Base-by-base conservation (phyloP, 768 basidiomycete genomes). In the Amanita jacksonii region DNA sequence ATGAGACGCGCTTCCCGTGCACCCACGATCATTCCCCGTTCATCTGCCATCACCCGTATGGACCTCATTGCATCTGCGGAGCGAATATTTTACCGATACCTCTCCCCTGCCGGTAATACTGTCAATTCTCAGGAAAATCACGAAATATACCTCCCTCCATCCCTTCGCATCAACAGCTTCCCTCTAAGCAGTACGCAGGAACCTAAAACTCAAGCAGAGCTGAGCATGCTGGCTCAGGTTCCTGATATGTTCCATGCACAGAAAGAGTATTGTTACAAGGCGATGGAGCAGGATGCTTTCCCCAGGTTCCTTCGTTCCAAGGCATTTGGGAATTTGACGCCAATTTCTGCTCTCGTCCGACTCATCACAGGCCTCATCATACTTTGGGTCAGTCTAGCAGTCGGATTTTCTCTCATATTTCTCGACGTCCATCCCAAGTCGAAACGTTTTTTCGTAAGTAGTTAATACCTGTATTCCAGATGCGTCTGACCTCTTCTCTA, bases 231-330 rank as follows among this genome's bases (percentile, higher is more conserved):
- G 72, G 94, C 93, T 0, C 82, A 90, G 50, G 76, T 90, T 37
- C 96, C 96, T 10, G 96, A 99, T 60, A 85, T 98, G 69, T 98
- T 96, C 70, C 90, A 98, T 59, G 69, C 81, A 0, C 94, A 98
- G 68, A 97, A 98, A 68, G 91, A 96, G 57, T 96, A 94, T 57
- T 89, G 90, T 58, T 94, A 92, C 74, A 77, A 86, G 36, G 88
- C 89, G 0, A 91, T 97, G 82, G 92, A 96, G 56, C 89, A 93
- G 62, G 88, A 91, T 52, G 89, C 88, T 13, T 91, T 88, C 67
- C 89, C 88, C 33, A 76, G 94, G 4, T 98, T 99, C 73, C 69
- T 99, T 38, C 76, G 96, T 47, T 82, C 89, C 2, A 99, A 98
- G 66, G 93, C 93, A n/a, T 98, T 97, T 57, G 90, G 91, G 22